Evolutionary conservation across 768 basidiomycete species (phyloP).

Genomic region (Fibroporia radiculosa): DNA sequence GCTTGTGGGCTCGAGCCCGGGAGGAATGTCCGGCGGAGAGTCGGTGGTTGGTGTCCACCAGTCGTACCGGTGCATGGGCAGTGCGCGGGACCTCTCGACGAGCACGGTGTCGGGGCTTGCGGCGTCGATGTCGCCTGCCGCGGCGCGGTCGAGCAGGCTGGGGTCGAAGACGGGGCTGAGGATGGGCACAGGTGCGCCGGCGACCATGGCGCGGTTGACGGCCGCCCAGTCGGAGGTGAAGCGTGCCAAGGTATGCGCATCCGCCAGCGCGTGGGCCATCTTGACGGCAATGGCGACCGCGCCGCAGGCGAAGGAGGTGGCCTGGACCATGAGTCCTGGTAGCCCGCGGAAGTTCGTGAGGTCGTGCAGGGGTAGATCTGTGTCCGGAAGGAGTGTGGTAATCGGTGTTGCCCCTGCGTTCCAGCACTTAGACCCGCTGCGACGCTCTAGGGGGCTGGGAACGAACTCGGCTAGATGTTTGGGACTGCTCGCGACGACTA

Average conservation of each 20-base stretch:
- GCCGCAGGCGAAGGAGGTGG: constrained; percentile 24
- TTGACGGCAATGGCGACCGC: constrained; percentile 25
- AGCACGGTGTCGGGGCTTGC: constrained; percentile 16
- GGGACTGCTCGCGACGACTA: constrained; percentile 1
- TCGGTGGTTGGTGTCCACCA: constrained; percentile 4
- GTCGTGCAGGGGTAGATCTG: constrained; percentile 3
- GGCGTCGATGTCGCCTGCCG: constrained; percentile 26
- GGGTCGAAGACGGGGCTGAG: constrained; percentile 26
- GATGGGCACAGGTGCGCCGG: constrained; percentile 5
- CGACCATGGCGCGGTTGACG: constrained; percentile 17
- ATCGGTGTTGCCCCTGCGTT: constrained; percentile 5
- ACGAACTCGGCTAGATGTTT: neutral
- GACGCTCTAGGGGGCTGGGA: neutral
- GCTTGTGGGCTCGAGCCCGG: constrained; percentile 3
- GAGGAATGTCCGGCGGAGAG: neutral
- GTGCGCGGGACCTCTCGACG: constrained; percentile 10
- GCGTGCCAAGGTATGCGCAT: constrained; percentile 27
- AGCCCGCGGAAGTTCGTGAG: constrained; percentile 11
- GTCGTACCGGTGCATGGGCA: constrained; percentile 8
- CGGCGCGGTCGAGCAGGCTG: constrained; percentile 20
- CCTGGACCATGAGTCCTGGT: constrained; percentile 27
- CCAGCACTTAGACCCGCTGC: neutral
- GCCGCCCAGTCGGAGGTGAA: constrained; percentile 30
- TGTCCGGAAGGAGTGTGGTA: neutral
- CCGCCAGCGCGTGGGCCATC: constrained; percentile 28